Conservation (phyloP, 2,329 filamentous ascomycete genomes). For the Delphinella strobiligena region DNA sequence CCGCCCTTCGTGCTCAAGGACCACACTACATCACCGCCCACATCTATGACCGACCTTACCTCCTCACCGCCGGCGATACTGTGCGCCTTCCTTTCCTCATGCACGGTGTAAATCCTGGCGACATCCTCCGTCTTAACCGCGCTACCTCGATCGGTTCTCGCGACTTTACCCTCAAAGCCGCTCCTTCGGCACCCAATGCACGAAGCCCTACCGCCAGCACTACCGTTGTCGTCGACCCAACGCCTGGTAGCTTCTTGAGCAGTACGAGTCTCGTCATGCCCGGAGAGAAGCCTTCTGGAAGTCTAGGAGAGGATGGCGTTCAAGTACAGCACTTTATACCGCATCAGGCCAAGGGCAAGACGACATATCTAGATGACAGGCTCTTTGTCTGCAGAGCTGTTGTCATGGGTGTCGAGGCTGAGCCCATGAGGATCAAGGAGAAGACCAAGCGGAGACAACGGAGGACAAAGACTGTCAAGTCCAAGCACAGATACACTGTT, state of each 20-base stretch:
- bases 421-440: conserved; percentile 45
- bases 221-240: conserved; percentile 14
- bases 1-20: conserved; percentile 59
- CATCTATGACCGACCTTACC: conserved; percentile 69
- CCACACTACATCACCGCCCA: conserved; percentile 68
- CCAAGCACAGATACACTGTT: conserved; percentile 85
- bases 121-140: conserved; percentile 77
- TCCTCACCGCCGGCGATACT: conserved; percentile 50
- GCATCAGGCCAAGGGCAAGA: conserved; percentile 25
- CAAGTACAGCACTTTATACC: conserved; percentile 25
- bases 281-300: conserved; percentile 13
- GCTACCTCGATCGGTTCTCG: conserved; percentile 72
- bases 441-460: conserved; percentile 55
- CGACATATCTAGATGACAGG: conserved; percentile 60
- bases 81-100: conserved; percentile 39
- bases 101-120: conserved; percentile 51
- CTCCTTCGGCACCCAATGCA: conserved; percentile 38
- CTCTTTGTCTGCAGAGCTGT: conserved; percentile 76
- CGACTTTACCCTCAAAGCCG: conserved; percentile 75
- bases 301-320: conserved; percentile 14
- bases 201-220: conserved; percentile 17
- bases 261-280: conserved; percentile 16
- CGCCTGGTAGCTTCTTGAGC: conserved; percentile 14
- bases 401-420: conserved; percentile 70
- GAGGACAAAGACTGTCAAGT: conserved; percentile 61